Evolutionary conservation across 495 filamentous ascomycete genomes (phyloP).

Genomic region (Aspergillus nanangensis): DNA sequence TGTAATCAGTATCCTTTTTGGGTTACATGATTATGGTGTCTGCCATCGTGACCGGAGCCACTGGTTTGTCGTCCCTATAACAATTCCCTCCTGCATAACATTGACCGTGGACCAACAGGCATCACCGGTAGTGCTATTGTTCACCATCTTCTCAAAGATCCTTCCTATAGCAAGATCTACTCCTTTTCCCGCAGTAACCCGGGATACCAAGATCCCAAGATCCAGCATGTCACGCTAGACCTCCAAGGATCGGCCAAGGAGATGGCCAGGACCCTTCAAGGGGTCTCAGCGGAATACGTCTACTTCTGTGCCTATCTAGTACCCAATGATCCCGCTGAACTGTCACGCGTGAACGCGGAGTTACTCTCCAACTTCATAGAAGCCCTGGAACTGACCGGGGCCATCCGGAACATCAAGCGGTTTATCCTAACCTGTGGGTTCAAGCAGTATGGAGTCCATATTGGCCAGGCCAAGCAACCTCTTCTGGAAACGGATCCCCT

Average conservation of each 20-base stretch:
- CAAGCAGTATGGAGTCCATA: constrained; percentile 56
- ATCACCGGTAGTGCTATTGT: constrained; percentile 47
- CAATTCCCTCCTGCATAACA: neutral
- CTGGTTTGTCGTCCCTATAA: constrained; percentile 17
- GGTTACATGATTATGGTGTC: too few relatives aligned
- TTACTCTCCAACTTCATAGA: constrained; percentile 49
- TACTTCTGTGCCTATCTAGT: constrained; percentile 47
- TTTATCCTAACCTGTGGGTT: constrained; percentile 49
- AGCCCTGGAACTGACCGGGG: constrained; percentile 42
- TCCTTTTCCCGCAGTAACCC: constrained; percentile 41
- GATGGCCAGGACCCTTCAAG: constrained; percentile 38
- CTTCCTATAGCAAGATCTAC: constrained; percentile 39
- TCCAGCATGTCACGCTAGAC: constrained; percentile 43
- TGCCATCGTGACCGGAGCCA: constrained; percentile 39
- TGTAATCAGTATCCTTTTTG: too few relatives aligned
- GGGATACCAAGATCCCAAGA: constrained; percentile 29
- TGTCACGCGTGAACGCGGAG: constrained; percentile 33
- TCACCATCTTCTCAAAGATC: constrained; percentile 31
- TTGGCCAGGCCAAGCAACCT: constrained; percentile 41
- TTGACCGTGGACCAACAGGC: too few relatives aligned
- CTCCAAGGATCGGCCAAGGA: constrained; percentile 32
- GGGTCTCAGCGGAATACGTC: constrained; percentile 41
- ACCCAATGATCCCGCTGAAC: constrained; percentile 39
- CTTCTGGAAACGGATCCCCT: constrained; percentile 42
- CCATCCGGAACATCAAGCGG: constrained; percentile 37